Conservation (phyloP, 345 rosid genomes). For the Gynandropsis gynandra region DNA sequence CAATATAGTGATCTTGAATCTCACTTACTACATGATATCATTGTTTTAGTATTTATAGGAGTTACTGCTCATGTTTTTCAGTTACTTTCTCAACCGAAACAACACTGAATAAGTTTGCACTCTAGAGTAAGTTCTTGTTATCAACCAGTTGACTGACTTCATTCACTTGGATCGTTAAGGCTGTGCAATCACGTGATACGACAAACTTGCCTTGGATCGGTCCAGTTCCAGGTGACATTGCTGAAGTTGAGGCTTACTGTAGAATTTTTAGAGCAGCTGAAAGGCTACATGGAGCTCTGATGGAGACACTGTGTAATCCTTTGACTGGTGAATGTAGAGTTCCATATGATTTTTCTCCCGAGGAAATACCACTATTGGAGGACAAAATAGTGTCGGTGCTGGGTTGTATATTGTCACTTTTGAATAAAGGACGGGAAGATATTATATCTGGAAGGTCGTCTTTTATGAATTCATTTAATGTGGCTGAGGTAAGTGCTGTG, state of each 20-base stretch:
- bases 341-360: conserved; percentile 64
- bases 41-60: not conserved
- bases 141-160: conserved; percentile 19
- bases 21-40: not conserved
- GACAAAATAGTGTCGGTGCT: conserved; percentile 89
- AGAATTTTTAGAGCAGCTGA: conserved; percentile 87
- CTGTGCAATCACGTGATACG: conserved; percentile 44
- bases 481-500: conserved; percentile 40
- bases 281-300: conserved; percentile 69
- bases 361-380: conserved; percentile 79
- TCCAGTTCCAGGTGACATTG: conserved; percentile 93
- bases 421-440: conserved; percentile 83
- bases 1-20: too few species aligned
- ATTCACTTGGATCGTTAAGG: conserved; percentile 31
- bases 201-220: conserved; percentile 85
- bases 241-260: conserved; percentile 96
- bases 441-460: conserved; percentile 87
- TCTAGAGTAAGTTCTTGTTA: not conserved
- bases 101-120: not conserved
- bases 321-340: conserved; percentile 82
- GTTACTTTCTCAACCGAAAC: not conserved
- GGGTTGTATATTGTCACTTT: conserved; percentile 80
- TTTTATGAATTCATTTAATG: conserved; percentile 38
- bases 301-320: conserved; percentile 94
- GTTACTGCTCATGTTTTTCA: not conserved